Base-by-base conservation (phyloP, 306 rosid genomes). In the Vigna angularis region DNA sequence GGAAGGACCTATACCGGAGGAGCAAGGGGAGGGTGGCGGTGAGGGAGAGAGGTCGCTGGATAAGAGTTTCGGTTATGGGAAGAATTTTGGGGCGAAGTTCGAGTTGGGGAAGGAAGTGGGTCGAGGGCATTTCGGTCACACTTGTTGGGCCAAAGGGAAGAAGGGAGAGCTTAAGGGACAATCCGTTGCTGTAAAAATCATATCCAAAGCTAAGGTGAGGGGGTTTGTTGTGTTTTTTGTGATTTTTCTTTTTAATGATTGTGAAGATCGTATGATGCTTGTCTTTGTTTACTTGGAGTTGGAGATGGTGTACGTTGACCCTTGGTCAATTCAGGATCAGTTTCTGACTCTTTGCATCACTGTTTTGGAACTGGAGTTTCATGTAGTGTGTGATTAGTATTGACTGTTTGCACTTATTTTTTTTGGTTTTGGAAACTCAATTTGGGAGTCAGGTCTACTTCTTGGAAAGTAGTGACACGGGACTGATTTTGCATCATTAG, bases 51-150 rank as follows among this genome's bases (percentile, higher is more conserved):
- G 91, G 85, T 75, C 86, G n/a, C 77, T 95, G 72, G 91, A 95
- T 68, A 95, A 89, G 91, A 91, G 89, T 83, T 95, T 95, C 71
- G 98, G 98, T 15, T 95, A 90, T 79, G 83, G 82, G 9, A 92
- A 87, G 88, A 95, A 92, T 87, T 83, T 92, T 66, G 96, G 91
- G 57, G 97, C 96, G 0, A 90, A 84, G 75, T 95, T 88, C 30
- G 98, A 95, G 85, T 77, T 95, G 26, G 98, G 97, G 75, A 95
- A 87, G 73, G 98, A 92, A 86, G 89, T 92, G 30, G 98, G 98
- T 42, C 91, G 98, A 70, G 98, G 98, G 40, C 98, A 95, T 92
- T 95, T 95, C 48, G 98, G 98, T 79, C 97, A 95, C 57, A 95
- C 98, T 67, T 95, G 97, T 66, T 83, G 87, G 92, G 98, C 98